phyloP scores from a whole-genome alignment of 495 filamentous ascomycete genomes.

The Penicillium salamii region DNA sequence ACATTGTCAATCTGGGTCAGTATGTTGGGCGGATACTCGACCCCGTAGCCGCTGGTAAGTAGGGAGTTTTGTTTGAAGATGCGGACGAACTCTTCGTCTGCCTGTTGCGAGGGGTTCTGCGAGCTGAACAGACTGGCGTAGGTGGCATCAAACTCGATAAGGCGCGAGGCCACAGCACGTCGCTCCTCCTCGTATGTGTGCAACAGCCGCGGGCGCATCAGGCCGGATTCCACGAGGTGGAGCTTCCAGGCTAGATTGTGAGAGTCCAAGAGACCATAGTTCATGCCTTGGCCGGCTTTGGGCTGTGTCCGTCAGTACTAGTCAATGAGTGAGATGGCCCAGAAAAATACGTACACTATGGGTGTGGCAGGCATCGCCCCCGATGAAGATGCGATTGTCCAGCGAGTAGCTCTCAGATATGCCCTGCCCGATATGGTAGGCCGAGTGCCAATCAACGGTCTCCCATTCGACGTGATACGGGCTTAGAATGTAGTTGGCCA shows the following conservation, averaged over 20 bases:
- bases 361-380: constrained; percentile 54
- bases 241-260: constrained; percentile 76
- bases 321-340: no score
- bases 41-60: no score
- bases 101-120: no score
- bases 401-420: constrained; percentile 45
- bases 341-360: no score
- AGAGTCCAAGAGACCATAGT: constrained; percentile 7
- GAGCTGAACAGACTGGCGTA: no score
- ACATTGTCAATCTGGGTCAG: no score
- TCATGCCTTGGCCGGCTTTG: constrained; percentile 51
- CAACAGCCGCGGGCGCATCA: constrained; percentile 48
- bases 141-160: constrained; percentile 69
- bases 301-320: no score
- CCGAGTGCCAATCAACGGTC: constrained; percentile 47
- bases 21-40: no score
- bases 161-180: constrained; percentile 56
- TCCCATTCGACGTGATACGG: constrained; percentile 46
- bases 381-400: constrained; percentile 44
- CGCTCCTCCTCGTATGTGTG: constrained; percentile 62
- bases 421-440: constrained; percentile 51
- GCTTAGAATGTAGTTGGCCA: constrained; percentile 51
- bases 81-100: no score
- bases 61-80: no score
- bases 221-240: constrained; percentile 51